phyloP scores from a whole-genome alignment of 2,329 filamentous ascomycete genomes.

The Drechslerella dactyloides region DNA sequence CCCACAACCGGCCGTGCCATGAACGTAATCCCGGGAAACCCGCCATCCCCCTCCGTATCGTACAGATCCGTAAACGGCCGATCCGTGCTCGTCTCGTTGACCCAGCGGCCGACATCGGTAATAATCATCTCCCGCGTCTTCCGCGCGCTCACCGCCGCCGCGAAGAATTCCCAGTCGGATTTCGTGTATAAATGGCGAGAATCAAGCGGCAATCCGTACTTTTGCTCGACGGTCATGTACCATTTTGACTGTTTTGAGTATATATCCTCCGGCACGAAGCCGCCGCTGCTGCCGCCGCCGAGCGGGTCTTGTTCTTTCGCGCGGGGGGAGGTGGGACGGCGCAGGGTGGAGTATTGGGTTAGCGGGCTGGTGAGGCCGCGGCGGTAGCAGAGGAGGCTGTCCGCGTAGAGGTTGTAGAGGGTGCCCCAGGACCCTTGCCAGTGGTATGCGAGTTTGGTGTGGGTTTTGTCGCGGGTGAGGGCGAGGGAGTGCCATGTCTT shows the following conservation, averaged over 20 bases:
- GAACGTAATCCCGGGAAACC: slow-evolving; percentile 76
- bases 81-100: slow-evolving; percentile 81
- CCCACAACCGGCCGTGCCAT: slow-evolving; percentile 83
- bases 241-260: slow-evolving; percentile 81
- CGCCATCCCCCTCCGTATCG: slow-evolving; percentile 76
- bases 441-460: slow-evolving; percentile 80
- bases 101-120: slow-evolving; percentile 75
- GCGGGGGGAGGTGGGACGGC: slow-evolving; percentile 46
- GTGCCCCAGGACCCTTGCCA: slow-evolving; percentile 83
- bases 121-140: slow-evolving; percentile 74
- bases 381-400: slow-evolving; percentile 82
- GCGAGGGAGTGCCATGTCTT: slow-evolving; percentile 73
- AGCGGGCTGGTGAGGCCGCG: slow-evolving; percentile 44
- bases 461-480: slow-evolving; percentile 71
- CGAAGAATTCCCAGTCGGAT: slow-evolving; percentile 90
- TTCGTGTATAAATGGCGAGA: slow-evolving; percentile 84
- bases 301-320: not conserved
- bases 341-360: slow-evolving; percentile 49
- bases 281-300: slow-evolving; percentile 1
- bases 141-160: slow-evolving; percentile 76
- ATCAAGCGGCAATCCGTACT: slow-evolving; percentile 82
- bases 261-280: slow-evolving; percentile 72
- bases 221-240: slow-evolving; percentile 79
- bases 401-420: slow-evolving; percentile 83
- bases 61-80: slow-evolving; percentile 82